Evolutionary conservation across 495 filamentous ascomycete genomes (phyloP), one percentile per base, ranked within the genome.

Genomic region (Sabuloglossum arenarium): DNA sequence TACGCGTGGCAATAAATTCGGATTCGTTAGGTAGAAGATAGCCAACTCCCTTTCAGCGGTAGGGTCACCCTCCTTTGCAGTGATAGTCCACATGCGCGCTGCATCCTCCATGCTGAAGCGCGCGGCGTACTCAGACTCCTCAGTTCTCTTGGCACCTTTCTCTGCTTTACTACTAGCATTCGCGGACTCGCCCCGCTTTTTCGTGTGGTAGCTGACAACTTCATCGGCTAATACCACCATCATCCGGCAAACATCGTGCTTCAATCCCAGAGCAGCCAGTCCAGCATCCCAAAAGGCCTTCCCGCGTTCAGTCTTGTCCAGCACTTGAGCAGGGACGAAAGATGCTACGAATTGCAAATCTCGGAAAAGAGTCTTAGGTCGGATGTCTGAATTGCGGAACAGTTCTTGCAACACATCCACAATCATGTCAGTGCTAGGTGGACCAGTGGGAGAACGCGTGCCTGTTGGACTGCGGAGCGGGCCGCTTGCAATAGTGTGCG

Each of bases 271-370:
- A 6, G 88, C 88, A 12, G 91, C 91, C 16, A 95, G 75, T 1
- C 84, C 86, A 37, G 89, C 86, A 64, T 98, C 87, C 79, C 93
- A 88, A 67, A 97, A 98, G 0, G 91, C 88, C 59, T 90, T 94
- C 32, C 87, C 90, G 37, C 81, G 78, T 53, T 89, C 84, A 0
- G 83, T 90, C 60, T 85, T 84, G 70, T 91, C 88, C 12, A 98
- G 75, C 8, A 85, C 79, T 6, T 80, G 75, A 9, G 80, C 71
- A 6, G 91, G 85, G 25, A 96, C 83, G 63, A 98, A 94, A 0
- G 91, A 81, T 3, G 90, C 87, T 60, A 98, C 94, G 64, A 86
- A 95, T 64, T 98, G 91, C 9, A 98, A 70, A 64, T 98, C 91
- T 28, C 91, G 85, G 73, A 95, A 97, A 0, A 98, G 74, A 0